A percentile compares a stretch with the other conserved stretches of the same genome.
Conservation (phyloP, 164 flowering plant genomes). For the Malania oleifera region DNA sequence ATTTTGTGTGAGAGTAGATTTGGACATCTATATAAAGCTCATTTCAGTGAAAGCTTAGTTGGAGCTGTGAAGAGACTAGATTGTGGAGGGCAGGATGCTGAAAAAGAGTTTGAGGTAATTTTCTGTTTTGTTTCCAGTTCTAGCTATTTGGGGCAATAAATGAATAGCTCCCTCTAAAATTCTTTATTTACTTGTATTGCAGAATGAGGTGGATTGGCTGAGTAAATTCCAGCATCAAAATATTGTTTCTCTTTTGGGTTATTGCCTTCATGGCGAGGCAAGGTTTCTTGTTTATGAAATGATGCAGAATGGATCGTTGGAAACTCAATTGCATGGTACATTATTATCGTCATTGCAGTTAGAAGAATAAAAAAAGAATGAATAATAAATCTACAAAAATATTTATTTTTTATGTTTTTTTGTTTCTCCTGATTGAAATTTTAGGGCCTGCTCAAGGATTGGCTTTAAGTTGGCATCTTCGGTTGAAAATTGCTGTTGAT, state of each 20-base stretch:
- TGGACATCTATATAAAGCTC: conserved; percentile 75
- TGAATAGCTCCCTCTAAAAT: too few relatives aligned
- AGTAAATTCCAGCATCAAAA: conserved; percentile 72
- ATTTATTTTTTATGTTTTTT: background rate
- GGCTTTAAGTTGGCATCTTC: conserved; percentile 68
- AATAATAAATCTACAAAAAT: background rate
- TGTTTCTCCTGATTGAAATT: conserved; percentile 7
- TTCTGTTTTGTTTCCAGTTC: conserved; percentile 3
- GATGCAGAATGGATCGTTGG: conserved; percentile 91
- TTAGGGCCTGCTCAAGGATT: conserved; percentile 79
- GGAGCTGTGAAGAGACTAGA: conserved; percentile 79
- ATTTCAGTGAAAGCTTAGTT: conserved; percentile 36
- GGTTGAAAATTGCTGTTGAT: conserved; percentile 94
- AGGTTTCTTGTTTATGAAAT: conserved; percentile 75
- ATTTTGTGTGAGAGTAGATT: conserved; percentile 75
- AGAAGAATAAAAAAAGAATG: background rate
- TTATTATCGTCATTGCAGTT: background rate
- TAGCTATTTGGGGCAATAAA: background rate
- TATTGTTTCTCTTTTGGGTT: conserved; percentile 68
- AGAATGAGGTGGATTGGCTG: conserved; percentile 82
- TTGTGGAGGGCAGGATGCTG: conserved; percentile 42
- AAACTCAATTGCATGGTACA: conserved; percentile 83
- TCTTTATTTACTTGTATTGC: too few relatives aligned
- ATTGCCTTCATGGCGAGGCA: conserved; percentile 48
- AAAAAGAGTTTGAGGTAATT: conserved; percentile 73